Conservation (phyloP, 768 basidiomycete species). For the Boletus sensibilis region DNA sequence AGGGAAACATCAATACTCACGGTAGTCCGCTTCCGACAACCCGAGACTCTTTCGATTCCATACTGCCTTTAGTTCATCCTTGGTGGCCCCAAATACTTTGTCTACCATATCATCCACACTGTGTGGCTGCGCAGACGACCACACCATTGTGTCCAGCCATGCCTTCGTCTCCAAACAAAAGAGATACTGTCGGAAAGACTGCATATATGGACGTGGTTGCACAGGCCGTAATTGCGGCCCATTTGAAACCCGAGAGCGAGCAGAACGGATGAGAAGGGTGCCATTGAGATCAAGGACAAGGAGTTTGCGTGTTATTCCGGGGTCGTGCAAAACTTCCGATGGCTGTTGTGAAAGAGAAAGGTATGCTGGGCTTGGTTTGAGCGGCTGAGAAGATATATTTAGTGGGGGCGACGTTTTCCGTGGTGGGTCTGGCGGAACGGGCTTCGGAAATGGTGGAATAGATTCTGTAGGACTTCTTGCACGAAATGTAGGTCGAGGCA, state of each 20-base stretch:
- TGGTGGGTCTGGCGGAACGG: background rate
- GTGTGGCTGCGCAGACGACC: slow-evolving; percentile 84
- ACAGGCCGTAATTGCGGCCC: slow-evolving; percentile 36
- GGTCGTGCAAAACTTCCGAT: slow-evolving; percentile 28
- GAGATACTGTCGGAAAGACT: slow-evolving; percentile 59
- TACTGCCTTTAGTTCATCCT: slow-evolving; percentile 51
- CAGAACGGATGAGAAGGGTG: slow-evolving; percentile 61
- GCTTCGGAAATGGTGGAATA: background rate
- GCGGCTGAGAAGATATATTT: background rate
- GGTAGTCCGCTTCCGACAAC: slow-evolving; percentile 55
- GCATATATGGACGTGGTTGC: slow-evolving; percentile 66
- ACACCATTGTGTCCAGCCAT: slow-evolving; percentile 86
- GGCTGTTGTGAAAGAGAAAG: slow-evolving; percentile 32
- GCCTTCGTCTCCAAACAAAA: slow-evolving; percentile 55
- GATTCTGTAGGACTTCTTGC: slow-evolving; percentile 7
- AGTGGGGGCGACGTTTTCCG: slow-evolving; percentile 4
- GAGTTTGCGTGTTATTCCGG: slow-evolving; percentile 50
- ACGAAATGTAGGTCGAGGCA: slow-evolving; percentile 7
- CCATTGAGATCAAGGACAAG: slow-evolving; percentile 70
- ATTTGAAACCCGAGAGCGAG: slow-evolving; percentile 20
- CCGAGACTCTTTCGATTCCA: slow-evolving; percentile 84
- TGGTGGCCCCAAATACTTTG: slow-evolving; percentile 48
- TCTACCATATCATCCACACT: slow-evolving; percentile 76
- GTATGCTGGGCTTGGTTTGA: slow-evolving; percentile 37
- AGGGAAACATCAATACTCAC: slow-evolving; percentile 47